Conservation (phyloP, 805 yeast genomes). For the Brettanomyces custersianus region DNA sequence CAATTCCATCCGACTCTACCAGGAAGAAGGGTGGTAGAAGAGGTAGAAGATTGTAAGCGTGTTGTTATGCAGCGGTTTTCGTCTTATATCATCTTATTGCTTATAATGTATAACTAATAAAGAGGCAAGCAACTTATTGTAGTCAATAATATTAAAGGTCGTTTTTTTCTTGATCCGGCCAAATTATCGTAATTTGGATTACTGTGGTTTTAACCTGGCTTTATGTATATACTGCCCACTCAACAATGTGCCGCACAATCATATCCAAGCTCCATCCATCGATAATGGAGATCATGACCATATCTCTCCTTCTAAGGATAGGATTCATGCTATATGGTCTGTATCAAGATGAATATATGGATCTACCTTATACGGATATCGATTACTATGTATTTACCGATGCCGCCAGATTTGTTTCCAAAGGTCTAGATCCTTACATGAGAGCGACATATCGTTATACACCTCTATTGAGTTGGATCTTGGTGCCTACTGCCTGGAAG, state of each 20-base stretch:
- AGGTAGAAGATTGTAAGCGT: conserved; percentile 90
- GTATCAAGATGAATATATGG: conserved; percentile 75
- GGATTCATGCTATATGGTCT: conserved; percentile 70
- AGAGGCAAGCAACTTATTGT: conserved; percentile 1
- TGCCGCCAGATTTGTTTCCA: conserved; percentile 65
- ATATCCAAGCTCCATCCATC: neutral
- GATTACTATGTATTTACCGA: conserved; percentile 93
- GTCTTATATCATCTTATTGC: neutral
- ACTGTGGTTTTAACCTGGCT: too few species aligned
- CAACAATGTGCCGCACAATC: too few species aligned
- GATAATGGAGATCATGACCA: neutral
- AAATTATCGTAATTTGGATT: too few species aligned
- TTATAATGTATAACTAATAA: conserved; percentile 1
- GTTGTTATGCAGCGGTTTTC: neutral
- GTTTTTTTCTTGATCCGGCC: too few species aligned
- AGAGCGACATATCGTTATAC: conserved; percentile 92
- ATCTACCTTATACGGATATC: conserved; percentile 84
- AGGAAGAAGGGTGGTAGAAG: conserved; percentile 99
- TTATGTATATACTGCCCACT: too few species aligned
- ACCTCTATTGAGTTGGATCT: conserved; percentile 78
- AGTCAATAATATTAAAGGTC: too few species aligned
- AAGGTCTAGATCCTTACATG: conserved; percentile 58
- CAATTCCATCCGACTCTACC: conserved; percentile 99
- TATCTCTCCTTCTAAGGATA: conserved; percentile 31
- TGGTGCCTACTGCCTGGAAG: conserved; percentile 51